These are phyloP conservation scores for Sphagnum tenellum DNA, from an alignment of 225 moss, liverwort and hornwort genomes.

Conservation along the genomic window DNA sequence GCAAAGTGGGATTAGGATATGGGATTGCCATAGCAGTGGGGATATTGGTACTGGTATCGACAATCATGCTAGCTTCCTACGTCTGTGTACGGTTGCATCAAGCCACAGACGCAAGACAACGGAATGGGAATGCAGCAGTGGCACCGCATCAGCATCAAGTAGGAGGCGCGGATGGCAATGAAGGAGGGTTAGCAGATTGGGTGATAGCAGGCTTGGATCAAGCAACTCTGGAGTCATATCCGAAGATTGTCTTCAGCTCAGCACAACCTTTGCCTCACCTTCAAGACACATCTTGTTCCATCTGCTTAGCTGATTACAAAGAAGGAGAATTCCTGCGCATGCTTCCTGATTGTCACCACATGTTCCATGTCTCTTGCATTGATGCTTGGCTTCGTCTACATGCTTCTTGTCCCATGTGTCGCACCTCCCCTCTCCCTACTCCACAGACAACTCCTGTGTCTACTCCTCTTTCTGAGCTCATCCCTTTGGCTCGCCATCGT, in stretches of 20 bases:
- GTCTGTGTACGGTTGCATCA: slow-evolving; percentile 65
- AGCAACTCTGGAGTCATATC: slow-evolving; percentile 58
- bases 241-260: slow-evolving; percentile 47
- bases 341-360: slow-evolving; percentile 62
- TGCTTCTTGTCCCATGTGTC: slow-evolving; percentile 72
- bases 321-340: slow-evolving; percentile 56
- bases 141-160: slow-evolving; percentile 19
- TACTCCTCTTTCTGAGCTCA: slow-evolving; percentile 61
- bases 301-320: slow-evolving; percentile 60
- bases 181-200: slow-evolving; percentile 18
- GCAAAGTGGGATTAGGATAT: slow-evolving; percentile 65
- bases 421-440: slow-evolving; percentile 57
- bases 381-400: slow-evolving; percentile 65
- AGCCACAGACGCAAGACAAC: slow-evolving; percentile 16
- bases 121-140: slow-evolving; percentile 31
- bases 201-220: slow-evolving; percentile 56
- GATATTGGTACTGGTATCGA: slow-evolving; percentile 68
- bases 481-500: slow-evolving; percentile 54
- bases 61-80: slow-evolving; percentile 68
- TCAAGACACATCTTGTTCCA: slow-evolving; percentile 50
- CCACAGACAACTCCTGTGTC: slow-evolving; percentile 56
- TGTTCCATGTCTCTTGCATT: slow-evolving; percentile 61
- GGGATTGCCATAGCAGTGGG: slow-evolving; percentile 68
- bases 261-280: slow-evolving; percentile 28
- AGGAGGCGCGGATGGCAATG: slow-evolving; percentile 11